Percentiles rank a stretch among this genome's conserved stretches.
Evolutionary conservation across 345 rosid species (phyloP).

Genomic region (Lumnitzera littorea): DNA sequence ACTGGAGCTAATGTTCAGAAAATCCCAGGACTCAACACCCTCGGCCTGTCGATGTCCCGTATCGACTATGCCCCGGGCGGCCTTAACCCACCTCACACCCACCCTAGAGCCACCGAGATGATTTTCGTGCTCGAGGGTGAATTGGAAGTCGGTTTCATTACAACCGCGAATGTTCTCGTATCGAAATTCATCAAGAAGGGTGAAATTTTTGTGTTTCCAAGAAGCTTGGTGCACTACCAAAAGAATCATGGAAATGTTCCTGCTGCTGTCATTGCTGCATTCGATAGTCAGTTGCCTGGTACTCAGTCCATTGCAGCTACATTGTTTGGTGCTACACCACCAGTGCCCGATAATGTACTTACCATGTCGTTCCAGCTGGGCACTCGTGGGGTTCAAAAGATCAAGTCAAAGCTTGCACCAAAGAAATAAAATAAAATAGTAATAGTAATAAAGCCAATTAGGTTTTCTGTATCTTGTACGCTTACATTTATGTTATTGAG

Average conservation of each 20-base stretch:
- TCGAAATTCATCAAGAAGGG: constrained; percentile 45
- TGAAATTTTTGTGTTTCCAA: constrained; percentile 51
- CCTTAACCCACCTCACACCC: constrained; percentile 81
- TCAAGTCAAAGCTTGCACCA: constrained; percentile 42
- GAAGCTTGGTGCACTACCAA: constrained; percentile 61
- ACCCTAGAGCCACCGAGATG: constrained; percentile 56
- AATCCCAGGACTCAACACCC: constrained; percentile 65
- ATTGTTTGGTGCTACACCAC: constrained; percentile 33
- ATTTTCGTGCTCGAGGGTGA: constrained; percentile 47
- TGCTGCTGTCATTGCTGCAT: constrained; percentile 47
- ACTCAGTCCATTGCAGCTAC: constrained; percentile 43
- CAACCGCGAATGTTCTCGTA: constrained; percentile 38
- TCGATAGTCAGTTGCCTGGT: constrained; percentile 60
- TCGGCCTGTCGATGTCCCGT: constrained; percentile 56
- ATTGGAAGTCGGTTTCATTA: constrained; percentile 51
- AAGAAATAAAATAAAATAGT: constrained; percentile 11
- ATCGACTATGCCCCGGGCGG: constrained; percentile 59
- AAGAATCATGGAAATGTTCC: constrained; percentile 32
- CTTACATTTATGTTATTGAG: no score
- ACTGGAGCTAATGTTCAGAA: constrained; percentile 44
- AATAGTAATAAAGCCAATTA: no score
- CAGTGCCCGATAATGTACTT: constrained; percentile 40
- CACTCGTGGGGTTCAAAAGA: constrained; percentile 22
- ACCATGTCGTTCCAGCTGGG: constrained; percentile 44
- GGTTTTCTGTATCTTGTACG: no score